Base-by-base conservation (phyloP, 106 monocot species). In the Dactylorhiza incarnata region DNA sequence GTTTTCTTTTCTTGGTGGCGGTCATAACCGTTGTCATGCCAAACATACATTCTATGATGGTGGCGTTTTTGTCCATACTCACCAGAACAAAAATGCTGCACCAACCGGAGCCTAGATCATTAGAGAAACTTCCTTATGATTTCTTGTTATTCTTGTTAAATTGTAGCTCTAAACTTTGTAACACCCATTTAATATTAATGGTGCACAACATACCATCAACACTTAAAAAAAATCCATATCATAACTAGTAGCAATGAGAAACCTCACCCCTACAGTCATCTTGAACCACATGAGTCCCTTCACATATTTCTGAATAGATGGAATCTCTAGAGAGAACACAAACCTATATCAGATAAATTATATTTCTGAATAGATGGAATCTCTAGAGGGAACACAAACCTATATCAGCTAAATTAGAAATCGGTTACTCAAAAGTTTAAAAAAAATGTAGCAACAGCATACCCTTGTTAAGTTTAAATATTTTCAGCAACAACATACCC, bases 221-320 rank as follows among this genome's bases (percentile, higher is more conserved):
- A 10, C 10, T 65, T 26, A 29, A 65, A 2, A 65, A 65, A 26
- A 65, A 37, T 26, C 45, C 2, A 45, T 45, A 45, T 6, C 7
- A 46, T 17, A 46, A 69, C n/a, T 17, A 69, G 16, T 7, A 69
- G 17, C 44, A 69, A 7, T 7, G 17, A 46, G 9, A 46, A 46
- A 46, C n/a, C 73, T 83, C n/a, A n/a, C 96, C 93, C 89, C 93
- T 8, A 89, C 52, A 56, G 86, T 73, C 4, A 87, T 17, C 15
- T 88, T 85, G 75, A 93, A 45, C 89, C 85, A 87, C 75, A 87
- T 91, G 37, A 87, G 78, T 73, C 95, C 93, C 59, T 85, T 93
- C 55, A 93, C 84, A 68, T 89, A 85, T 48, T 90, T 96, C 79
- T 93, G 86, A 56, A 96, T 22, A 61, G 85, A 84, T 26, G 95